Percentiles rank a stretch among this genome's conserved stretches.
These are phyloP conservation scores for Hippophae rhamnoides DNA, from an alignment of 306 rosid genomes.

Conservation along the genomic window DNA sequence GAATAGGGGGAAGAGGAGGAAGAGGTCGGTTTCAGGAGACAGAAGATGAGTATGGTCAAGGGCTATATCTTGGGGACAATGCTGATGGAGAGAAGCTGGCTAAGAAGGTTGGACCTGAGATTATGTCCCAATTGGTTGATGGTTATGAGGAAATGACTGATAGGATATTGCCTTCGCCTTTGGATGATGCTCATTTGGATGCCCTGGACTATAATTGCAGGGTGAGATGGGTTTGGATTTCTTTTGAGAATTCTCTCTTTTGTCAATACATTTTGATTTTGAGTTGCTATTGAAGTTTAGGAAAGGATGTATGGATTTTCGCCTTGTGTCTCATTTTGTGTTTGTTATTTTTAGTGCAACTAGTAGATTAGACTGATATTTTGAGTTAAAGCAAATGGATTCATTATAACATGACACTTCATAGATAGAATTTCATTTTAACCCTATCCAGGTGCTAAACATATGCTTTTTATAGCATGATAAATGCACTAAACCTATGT, in stretches of 20 bases:
- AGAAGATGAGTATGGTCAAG: slow-evolving; percentile 23
- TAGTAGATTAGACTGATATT: no score
- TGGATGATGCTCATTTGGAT: slow-evolving; percentile 46
- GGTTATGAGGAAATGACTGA: slow-evolving; percentile 49
- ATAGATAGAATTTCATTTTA: no score
- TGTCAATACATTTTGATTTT: background rate
- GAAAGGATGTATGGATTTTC: no score
- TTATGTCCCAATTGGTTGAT: slow-evolving; percentile 52
- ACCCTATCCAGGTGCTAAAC: no score
- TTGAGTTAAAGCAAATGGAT: no score
- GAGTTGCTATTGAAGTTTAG: background rate
- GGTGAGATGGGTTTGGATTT: slow-evolving; percentile 28
- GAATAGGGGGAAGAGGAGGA: slow-evolving; percentile 21
- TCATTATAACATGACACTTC: no score
- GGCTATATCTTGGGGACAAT: slow-evolving; percentile 46
- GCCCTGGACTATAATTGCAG: slow-evolving; percentile 39
- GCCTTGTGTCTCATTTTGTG: no score
- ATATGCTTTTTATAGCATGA: no score
- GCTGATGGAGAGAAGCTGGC: slow-evolving; percentile 79
- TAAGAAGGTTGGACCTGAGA: slow-evolving; percentile 51
- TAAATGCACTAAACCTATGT: no score
- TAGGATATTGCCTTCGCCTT: slow-evolving; percentile 50
- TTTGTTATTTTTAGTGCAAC: no score
- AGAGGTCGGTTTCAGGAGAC: slow-evolving; percentile 12
- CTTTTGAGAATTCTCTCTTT: background rate